Evolutionary conservation across 495 filamentous ascomycete species (phyloP).

Genomic region (Penicillium canariense): DNA sequence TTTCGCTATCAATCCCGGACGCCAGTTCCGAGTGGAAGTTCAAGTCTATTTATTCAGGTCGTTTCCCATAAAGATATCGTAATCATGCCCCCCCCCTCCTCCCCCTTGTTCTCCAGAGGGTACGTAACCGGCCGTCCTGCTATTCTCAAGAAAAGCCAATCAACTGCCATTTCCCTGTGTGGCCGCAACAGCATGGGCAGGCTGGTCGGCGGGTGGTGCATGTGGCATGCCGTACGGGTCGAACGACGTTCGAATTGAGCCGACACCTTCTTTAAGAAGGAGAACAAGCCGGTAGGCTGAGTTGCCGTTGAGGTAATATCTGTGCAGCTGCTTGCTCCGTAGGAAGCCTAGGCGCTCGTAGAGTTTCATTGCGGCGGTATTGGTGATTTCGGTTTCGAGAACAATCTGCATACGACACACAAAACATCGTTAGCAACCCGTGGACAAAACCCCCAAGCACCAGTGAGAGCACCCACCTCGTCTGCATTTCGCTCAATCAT

Average conservation of each 20-base stretch:
- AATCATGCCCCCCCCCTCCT: slow-evolving; percentile 9
- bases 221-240: slow-evolving; percentile 36
- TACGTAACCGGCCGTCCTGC: background rate
- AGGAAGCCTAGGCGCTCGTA: slow-evolving; percentile 95
- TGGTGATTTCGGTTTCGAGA: slow-evolving; percentile 95
- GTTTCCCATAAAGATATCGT: slow-evolving; percentile 27
- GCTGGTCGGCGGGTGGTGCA: slow-evolving; percentile 3
- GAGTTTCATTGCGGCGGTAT: slow-evolving; percentile 84
- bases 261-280: slow-evolving; percentile 66
- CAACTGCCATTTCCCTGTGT: slow-evolving; percentile 27
- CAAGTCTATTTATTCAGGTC: slow-evolving; percentile 25
- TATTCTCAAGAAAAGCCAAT: background rate
- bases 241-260: slow-evolving; percentile 37
- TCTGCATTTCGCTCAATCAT: slow-evolving; percentile 85
- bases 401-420: slow-evolving; percentile 57
- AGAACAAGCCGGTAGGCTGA: slow-evolving; percentile 87
- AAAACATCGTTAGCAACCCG: too few relatives aligned
- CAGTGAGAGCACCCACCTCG: slow-evolving; percentile 54
- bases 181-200: slow-evolving; percentile 1
- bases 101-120: background rate
- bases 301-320: slow-evolving; percentile 97
- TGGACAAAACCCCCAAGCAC: too few relatives aligned
- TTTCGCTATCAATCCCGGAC: slow-evolving; percentile 7
- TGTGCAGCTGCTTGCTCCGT: slow-evolving; percentile 85
- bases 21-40: slow-evolving; percentile 12